Percentiles rank a stretch among this genome's conserved stretches.
These are phyloP conservation scores for Scortechinia acanthostroma DNA, from an alignment of 2,329 filamentous ascomycete genomes.

Conservation along the genomic window DNA sequence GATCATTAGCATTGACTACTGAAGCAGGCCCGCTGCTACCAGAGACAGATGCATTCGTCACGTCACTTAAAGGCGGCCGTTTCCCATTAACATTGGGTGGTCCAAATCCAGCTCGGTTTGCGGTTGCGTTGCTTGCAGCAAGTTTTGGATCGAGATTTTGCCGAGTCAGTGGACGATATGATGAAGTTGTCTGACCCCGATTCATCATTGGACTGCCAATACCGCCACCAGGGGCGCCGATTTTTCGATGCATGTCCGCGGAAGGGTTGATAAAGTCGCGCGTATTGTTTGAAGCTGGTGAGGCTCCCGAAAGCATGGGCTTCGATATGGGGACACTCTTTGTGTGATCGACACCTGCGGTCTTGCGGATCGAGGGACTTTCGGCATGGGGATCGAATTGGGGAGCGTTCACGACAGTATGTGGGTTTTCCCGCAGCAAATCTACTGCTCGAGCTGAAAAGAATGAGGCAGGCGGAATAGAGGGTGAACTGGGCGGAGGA, in stretches of 20 bases:
- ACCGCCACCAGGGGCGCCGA: conserved; percentile 19
- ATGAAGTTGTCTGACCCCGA: conserved; percentile 22
- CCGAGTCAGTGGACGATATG: conserved; percentile 32
- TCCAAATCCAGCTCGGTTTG: conserved; percentile 5
- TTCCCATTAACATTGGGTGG: conserved; percentile 25
- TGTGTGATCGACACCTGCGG: conserved; percentile 76
- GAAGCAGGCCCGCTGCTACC: conserved; percentile 9
- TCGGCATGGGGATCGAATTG: conserved; percentile 69
- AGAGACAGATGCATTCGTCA: conserved; percentile 24
- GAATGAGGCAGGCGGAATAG: conserved; percentile 34
- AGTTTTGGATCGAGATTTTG: conserved; percentile 12
- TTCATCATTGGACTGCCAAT: conserved; percentile 19
- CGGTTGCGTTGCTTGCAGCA: neutral
- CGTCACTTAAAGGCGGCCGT: conserved; percentile 29
- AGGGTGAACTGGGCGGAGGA: neutral
- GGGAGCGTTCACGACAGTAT: conserved; percentile 29
- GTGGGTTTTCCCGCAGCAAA: conserved; percentile 14
- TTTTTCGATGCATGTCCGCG: conserved; percentile 19
- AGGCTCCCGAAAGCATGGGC: neutral
- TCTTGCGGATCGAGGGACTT: conserved; percentile 81
- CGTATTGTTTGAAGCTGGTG: neutral
- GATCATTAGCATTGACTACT: conserved; percentile 9
- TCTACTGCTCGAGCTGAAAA: conserved; percentile 62
- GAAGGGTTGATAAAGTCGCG: conserved; percentile 18
- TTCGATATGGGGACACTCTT: conserved; percentile 1